These are phyloP conservation scores for Penicillium crustosum DNA, from an alignment of 2,329 filamentous ascomycete species.

Conservation along the genomic window DNA sequence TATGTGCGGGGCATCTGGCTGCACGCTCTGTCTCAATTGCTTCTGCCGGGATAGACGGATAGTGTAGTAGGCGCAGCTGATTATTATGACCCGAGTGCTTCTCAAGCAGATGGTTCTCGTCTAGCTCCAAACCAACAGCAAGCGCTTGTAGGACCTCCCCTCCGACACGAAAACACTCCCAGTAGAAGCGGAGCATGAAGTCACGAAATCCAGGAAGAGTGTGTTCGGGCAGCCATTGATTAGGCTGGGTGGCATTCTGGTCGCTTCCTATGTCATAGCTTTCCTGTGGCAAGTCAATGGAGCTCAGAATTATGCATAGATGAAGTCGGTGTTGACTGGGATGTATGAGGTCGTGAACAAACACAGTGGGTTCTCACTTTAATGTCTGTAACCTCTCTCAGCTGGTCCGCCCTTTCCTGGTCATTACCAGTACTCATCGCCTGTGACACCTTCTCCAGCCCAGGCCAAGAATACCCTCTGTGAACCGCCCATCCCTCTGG, in stretches of 20 bases:
- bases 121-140: conserved; percentile 50
- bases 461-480: conserved; percentile 58
- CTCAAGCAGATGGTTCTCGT: conserved; percentile 46
- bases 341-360: conserved; percentile 5
- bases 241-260: conserved; percentile 46
- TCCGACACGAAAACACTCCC: conserved; percentile 46
- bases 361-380: conserved; percentile 44
- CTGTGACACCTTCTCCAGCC: conserved; percentile 55
- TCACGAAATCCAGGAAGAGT: conserved; percentile 48
- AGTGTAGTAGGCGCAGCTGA: conserved; percentile 62
- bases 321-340: not conserved
- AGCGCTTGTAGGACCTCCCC: conserved; percentile 50
- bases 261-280: conserved; percentile 55
- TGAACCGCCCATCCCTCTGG: conserved; percentile 52
- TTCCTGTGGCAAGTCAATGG: conserved; percentile 39
- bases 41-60: conserved; percentile 50
- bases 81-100: conserved; percentile 59
- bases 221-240: conserved; percentile 51
- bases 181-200: conserved; percentile 54
- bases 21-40: conserved; percentile 46
- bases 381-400: conserved; percentile 51
- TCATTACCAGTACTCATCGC: conserved; percentile 44
- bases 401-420: conserved; percentile 42
- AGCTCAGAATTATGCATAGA: not conserved
- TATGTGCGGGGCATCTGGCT: conserved; percentile 54